A percentile compares a stretch with the other conserved stretches of the same genome.
Conservation (phyloP, 345 rosid genomes). For the Sapria himalayana region DNA sequence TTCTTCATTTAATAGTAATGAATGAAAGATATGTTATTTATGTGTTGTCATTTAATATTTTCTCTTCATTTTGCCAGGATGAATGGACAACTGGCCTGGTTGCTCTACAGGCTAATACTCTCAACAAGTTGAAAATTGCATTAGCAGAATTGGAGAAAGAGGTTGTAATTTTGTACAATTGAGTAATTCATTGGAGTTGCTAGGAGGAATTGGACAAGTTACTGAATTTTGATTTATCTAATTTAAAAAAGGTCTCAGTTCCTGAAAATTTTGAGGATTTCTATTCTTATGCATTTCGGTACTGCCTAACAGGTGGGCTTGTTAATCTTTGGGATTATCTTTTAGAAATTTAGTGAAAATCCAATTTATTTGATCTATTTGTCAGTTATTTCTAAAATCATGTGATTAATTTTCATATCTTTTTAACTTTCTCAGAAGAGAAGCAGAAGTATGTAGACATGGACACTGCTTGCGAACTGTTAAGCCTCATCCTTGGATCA, state of each 20-base stretch:
- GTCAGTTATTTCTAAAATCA: no score
- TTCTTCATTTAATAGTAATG: no score
- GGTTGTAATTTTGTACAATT: conserved; percentile 30
- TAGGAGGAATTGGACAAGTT: conserved; percentile 4
- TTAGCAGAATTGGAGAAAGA: conserved; percentile 70
- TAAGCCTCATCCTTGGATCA: conserved; percentile 63
- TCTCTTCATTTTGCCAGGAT: conserved; percentile 33
- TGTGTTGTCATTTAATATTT: no score
- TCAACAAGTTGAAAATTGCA: conserved; percentile 51
- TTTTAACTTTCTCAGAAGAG: conserved; percentile 44
- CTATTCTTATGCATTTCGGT: conserved; percentile 67
- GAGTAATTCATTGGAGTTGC: no score
- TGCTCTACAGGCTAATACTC: conserved; percentile 41
- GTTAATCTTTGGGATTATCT: not conserved
- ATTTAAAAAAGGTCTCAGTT: conserved; percentile 37
- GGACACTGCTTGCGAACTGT: conserved; percentile 69
- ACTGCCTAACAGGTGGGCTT: conserved; percentile 67
- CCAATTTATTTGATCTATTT: not conserved
- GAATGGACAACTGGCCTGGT: conserved; percentile 81
- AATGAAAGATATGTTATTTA: no score
- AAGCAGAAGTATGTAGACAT: conserved; percentile 76
- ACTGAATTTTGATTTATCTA: conserved; percentile 7
- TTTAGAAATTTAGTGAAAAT: conserved; percentile 4
- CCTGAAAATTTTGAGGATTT: conserved; percentile 58
- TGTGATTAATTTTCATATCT: no score